A percentile compares a stretch with the other conserved stretches of the same genome.
These are phyloP conservation scores for Cystobasidium onofrii DNA, from an alignment of 768 basidiomycete genomes.

Conservation along the genomic window DNA sequence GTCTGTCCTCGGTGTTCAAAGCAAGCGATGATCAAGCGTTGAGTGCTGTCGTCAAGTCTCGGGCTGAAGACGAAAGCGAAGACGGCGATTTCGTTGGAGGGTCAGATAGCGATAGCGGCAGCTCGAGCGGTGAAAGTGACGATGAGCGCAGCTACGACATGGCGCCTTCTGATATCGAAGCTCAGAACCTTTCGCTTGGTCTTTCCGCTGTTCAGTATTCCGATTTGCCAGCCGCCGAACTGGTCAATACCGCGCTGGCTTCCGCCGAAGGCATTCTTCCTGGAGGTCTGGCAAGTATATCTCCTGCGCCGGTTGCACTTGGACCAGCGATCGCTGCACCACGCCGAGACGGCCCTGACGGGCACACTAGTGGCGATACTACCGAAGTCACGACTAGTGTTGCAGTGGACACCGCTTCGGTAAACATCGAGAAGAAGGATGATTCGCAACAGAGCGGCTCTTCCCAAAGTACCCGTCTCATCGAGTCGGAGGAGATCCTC, in stretches of 20 bases:
- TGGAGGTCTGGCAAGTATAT: background rate
- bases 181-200: background rate
- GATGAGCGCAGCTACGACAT: background rate
- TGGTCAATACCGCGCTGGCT: background rate
- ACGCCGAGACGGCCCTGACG: too few relatives aligned
- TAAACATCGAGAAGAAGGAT: background rate
- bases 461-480: background rate
- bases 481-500: slow-evolving; percentile 2
- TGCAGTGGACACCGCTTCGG: background rate
- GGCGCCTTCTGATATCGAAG: too few relatives aligned
- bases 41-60: background rate
- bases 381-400: slow-evolving; percentile 14
- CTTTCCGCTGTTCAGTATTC: background rate
- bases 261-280: slow-evolving; percentile 9
- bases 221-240: background rate
- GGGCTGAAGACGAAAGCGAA: slow-evolving; percentile 1
- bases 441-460: background rate
- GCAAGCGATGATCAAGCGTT: background rate
- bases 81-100: slow-evolving; percentile 18
- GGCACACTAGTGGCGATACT: slow-evolving; percentile 20
- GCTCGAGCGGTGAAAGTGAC: background rate
- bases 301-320: background rate
- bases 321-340: background rate
- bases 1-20: too few relatives aligned
- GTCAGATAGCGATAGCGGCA: background rate